A percentile compares a stretch with the other conserved stretches of the same genome.
These are phyloP conservation scores for Pterocarpus macrocarpus DNA, from an alignment of 306 rosid genomes.

Conservation along the genomic window DNA sequence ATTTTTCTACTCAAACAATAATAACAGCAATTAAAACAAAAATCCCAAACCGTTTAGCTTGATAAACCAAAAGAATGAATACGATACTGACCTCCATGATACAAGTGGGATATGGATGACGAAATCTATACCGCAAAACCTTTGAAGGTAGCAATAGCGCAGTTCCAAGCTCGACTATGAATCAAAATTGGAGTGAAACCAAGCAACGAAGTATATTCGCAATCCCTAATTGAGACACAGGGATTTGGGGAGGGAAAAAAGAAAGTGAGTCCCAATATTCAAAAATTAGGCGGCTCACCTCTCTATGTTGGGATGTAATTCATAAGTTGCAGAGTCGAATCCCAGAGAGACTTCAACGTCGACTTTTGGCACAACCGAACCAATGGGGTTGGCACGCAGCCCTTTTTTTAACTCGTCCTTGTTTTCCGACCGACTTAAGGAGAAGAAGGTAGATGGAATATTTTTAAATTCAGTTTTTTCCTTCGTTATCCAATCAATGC, in stretches of 20 bases:
- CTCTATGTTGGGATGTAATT: background rate
- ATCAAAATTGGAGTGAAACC: background rate
- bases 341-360: background rate
- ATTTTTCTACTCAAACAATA: slow-evolving; percentile 55
- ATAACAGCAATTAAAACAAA: background rate
- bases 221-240: slow-evolving; percentile 2
- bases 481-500: too few species aligned
- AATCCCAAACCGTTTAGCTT: background rate
- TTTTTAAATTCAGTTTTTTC: too few species aligned
- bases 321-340: too few species aligned
- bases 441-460: background rate
- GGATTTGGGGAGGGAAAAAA: background rate
- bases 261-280: background rate
- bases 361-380: background rate
- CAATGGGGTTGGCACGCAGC: background rate
- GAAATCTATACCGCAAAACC: background rate
- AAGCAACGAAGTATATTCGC: background rate
- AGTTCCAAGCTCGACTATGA: background rate
- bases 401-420: background rate
- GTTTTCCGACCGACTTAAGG: background rate
- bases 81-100: slow-evolving; percentile 50
- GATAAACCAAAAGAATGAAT: background rate
- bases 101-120: background rate
- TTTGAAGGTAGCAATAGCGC: background rate
- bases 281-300: background rate